Evolutionary conservation across 177 flowering plant genomes (phyloP), one percentile per base, ranked within the genome.

Genomic region (Vitis hybrid): DNA sequence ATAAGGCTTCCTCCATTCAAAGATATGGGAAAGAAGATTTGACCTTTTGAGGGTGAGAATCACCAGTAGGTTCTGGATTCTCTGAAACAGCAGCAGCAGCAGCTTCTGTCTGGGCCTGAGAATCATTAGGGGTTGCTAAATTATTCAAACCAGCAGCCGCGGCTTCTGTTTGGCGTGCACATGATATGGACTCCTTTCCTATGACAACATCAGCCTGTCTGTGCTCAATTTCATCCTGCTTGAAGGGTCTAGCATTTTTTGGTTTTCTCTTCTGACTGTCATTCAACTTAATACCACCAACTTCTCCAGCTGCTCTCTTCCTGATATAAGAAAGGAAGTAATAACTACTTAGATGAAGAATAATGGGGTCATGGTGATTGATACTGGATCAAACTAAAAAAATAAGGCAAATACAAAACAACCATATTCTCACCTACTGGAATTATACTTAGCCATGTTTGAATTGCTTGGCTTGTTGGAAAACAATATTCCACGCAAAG

Each of bases 401-500:
- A 9, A 66, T 23, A 52, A 15, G 19, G 51, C 50, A 62, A 49
- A 17, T 18, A 21, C 48, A 8, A 48, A 57, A 62, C 23, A 1
- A 54, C 12, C 15, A 60, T 45, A 72, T 73, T 5, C 83, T 79
- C 64, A 91, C 97, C 91, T 78, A 67, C 78, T 85, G 17, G 78
- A 71, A 66, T 73, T 66, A 60, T 73, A 74, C 74, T 62, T 59
- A 63, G 72, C 71, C 56, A 75, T 39, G 58, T 66, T 66, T 56
- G 56, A 62, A 66, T 76, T 71, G 73, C 62, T 75, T 69, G 87
- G 80, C 62, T 76, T 83, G 84, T 78, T 87, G 58, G 94, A 84
- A 76, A 95, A 88, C 45, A 95, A 65, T 59, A 95, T 74, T 66
- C 99, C 99, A 66, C 92, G 97, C 17, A 95, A 89, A 72, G 83